Evolutionary conservation across 495 filamentous ascomycete genomes (phyloP), one percentile per base, ranked within the genome.

Genomic region (Aspergillus bertholletiae): DNA sequence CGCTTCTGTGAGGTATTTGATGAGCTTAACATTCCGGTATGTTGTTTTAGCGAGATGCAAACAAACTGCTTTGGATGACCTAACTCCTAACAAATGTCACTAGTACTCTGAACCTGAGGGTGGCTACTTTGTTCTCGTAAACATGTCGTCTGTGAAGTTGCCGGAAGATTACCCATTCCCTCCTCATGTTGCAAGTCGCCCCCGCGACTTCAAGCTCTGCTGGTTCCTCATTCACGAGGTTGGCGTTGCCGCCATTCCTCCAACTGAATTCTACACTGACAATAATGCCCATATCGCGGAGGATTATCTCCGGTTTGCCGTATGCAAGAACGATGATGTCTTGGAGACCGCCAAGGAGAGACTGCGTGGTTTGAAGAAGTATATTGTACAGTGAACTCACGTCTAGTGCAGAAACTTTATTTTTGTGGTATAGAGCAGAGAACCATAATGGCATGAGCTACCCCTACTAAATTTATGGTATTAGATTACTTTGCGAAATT

Each of bases 221-320:
- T 98, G 94, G 94, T 97, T 96, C 72, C 71, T 96, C 58, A 98
- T 98, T 67, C 91, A 89, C 69, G 94, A 97, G 76, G 76, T 97
- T 46, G 94, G 94, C 5, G 90, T 98, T 2, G 94, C 94, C 6
- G 90, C 92, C 2, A 98, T 98, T 57, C 94, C 94, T 3, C 94
- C 94, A 0, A 96, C 89, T 0, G 94, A 98, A 71, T 98, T 98
- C 69, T 97, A 97, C 62, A 96, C 91, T 20, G 81, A 87, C 41
- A 74, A 69, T 53, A 96, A 96, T 55, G 83, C 87, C 27, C 82
- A 88, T 55, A 85, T 96, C 61, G 94, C 85, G 4, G 89, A 96
- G 80, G 88, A 97, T 64, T 98, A 92, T 68, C 74, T 98, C 58
- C 76, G 94, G 35, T 98, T 98, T 73, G 94, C 94, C 2, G 93